phyloP scores from a whole-genome alignment of 768 basidiomycete species.

The Podaxis sp. region DNA sequence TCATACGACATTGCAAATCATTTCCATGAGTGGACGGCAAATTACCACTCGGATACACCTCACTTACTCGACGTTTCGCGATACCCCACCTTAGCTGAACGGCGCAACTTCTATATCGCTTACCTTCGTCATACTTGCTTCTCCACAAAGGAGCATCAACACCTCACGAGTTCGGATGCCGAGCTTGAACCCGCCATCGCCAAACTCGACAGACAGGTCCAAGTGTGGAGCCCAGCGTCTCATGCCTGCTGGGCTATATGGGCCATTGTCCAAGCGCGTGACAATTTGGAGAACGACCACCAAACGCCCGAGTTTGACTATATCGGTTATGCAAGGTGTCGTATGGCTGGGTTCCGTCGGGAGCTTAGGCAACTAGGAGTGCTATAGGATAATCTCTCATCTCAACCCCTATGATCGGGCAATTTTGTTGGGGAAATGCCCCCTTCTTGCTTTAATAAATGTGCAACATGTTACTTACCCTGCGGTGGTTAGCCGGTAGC shows the following conservation, averaged over 20 bases:
- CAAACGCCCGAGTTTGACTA: constrained; percentile 86
- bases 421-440: background rate
- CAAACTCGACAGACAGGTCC: constrained; percentile 75
- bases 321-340: constrained; percentile 71
- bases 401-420: background rate
- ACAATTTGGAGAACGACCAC: constrained; percentile 59
- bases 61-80: constrained; percentile 59
- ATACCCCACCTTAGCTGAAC: constrained; percentile 74
- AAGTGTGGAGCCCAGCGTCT: constrained; percentile 85
- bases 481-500: background rate
- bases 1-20: constrained; percentile 97
- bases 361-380: constrained; percentile 50
- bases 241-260: constrained; percentile 94
- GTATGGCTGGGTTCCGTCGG: constrained; percentile 61
- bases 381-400: background rate
- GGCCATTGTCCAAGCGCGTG: constrained; percentile 89
- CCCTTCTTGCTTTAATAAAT: background rate
- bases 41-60: constrained; percentile 75
- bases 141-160: constrained; percentile 13
- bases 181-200: constrained; percentile 47
- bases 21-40: constrained; percentile 95
- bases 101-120: constrained; percentile 80
- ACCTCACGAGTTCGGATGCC: constrained; percentile 23
- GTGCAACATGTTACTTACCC: background rate
- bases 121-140: constrained; percentile 60